phyloP scores from a whole-genome alignment of 2,329 filamentous ascomycete genomes.

The Juglanconis juglandina region DNA sequence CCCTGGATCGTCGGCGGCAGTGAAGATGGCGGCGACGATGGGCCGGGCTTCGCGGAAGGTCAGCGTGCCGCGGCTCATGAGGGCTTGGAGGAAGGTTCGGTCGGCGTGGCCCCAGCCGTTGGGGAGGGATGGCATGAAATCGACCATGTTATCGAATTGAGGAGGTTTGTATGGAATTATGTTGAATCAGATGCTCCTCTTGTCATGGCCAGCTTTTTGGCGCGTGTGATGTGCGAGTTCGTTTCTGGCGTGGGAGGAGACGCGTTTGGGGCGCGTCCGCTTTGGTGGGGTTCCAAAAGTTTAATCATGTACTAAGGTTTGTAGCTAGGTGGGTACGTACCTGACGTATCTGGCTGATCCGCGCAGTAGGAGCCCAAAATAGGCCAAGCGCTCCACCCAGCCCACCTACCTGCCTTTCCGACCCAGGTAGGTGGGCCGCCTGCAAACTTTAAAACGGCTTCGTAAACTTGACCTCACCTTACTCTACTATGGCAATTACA shows the following conservation, averaged over 20 bases:
- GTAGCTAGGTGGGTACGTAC: too few relatives aligned
- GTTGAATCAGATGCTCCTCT: too few relatives aligned
- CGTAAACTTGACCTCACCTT: too few relatives aligned
- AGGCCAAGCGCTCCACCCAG: too few relatives aligned
- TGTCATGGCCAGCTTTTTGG: too few relatives aligned
- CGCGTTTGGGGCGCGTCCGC: too few relatives aligned
- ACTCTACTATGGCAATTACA: too few relatives aligned
- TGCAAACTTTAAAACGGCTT: too few relatives aligned
- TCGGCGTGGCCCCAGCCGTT: conserved; percentile 59
- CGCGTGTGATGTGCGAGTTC: background rate
- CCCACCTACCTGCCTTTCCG: too few relatives aligned
- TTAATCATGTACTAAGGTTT: background rate
- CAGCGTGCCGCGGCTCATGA: conserved; percentile 74
- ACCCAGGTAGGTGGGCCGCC: too few relatives aligned
- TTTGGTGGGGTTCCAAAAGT: background rate
- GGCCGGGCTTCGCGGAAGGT: conserved; percentile 70
- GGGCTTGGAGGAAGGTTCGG: conserved; percentile 85
- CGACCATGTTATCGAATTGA: conserved; percentile 1
- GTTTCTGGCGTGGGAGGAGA: background rate
- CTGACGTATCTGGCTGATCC: too few relatives aligned
- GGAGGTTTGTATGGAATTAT: background rate
- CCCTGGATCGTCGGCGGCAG: conserved; percentile 41
- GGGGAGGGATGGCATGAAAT: conserved; percentile 31
- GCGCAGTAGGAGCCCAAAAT: too few relatives aligned
- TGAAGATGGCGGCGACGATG: conserved; percentile 73